Base-by-base conservation (phyloP, 768 basidiomycete genomes). In the Tulasnella sp. region DNA sequence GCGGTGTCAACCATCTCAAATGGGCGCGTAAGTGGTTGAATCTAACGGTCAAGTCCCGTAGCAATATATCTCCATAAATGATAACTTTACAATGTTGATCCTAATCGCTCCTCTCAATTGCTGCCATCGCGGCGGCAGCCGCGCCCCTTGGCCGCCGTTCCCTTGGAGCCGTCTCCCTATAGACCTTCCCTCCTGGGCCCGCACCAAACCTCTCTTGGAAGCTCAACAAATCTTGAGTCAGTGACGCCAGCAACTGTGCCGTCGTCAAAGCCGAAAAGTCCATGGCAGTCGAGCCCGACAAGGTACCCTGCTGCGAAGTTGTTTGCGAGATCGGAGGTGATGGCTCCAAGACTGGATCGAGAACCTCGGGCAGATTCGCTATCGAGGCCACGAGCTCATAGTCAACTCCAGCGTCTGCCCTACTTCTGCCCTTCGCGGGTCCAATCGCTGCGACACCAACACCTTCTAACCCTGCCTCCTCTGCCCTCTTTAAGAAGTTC, bases 171-270 rank as follows among this genome's bases (percentile, higher is more conserved):
- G 48, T 51, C 45, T 59, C 58, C 34, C 58, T 50, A 27, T 63
- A 63, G 24, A 63, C 60, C 47, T 63, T 63, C 3, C 62, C 62
- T 26, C 60, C 62, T 0, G 49, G 44, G 8, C 62, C 62, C 21
- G 62, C 62, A 11, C 62, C 62, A 55, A 63, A 63, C 51, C 41
- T 47, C 27, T 63, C 62, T 61, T 63, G 62, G 51, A 63, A 63
- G 3, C 51, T 24, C 19, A 63, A 49, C 19, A 63, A 51, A 21
- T 61, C 62, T 24, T 58, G 48, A 7, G 62, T 63, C 17, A 63
- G 53, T 27, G 64, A 48, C 27, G 64, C 62, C 27, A 63, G 38
- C 24, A 60, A 27, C 53, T 63, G 45, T 24, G 60, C 50, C 24
- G 62, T 61, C 15, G 61, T 63, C 52, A 52, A 26, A 9, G 26